phyloP scores from a whole-genome alignment of 805 yeast genomes.

The Babjeviella inositovora region DNA sequence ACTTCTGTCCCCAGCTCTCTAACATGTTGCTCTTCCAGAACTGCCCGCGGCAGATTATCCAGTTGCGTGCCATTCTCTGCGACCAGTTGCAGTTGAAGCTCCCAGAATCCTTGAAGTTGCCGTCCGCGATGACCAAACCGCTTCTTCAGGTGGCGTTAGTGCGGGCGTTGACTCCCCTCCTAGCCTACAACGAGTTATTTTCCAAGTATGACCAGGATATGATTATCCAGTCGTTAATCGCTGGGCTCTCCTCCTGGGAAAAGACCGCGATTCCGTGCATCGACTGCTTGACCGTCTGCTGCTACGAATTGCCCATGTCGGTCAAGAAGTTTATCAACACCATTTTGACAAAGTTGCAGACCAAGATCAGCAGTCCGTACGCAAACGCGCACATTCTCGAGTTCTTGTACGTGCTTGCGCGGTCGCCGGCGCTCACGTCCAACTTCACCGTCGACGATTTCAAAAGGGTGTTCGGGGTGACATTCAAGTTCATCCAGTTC shows the following conservation, averaged over 20 bases:
- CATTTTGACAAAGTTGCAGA: constrained; percentile 61
- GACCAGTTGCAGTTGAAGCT: constrained; percentile 39
- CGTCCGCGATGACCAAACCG: constrained; percentile 28
- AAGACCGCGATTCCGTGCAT: constrained; percentile 65
- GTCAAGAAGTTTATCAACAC: constrained; percentile 52
- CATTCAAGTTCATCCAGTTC: constrained; percentile 65
- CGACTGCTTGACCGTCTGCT: constrained; percentile 59
- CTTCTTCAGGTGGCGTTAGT: constrained; percentile 55
- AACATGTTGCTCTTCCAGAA: constrained; percentile 34
- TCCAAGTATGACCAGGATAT: constrained; percentile 45
- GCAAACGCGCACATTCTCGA: constrained; percentile 66
- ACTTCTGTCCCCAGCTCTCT: constrained; percentile 55
- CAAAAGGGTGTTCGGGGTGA: constrained; percentile 69
- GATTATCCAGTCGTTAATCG: constrained; percentile 39
- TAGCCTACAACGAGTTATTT: constrained; percentile 41
- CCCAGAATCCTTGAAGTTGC: constrained; percentile 21
- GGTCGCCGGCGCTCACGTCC: constrained; percentile 50
- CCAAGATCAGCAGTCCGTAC: constrained; percentile 52
- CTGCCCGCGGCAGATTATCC: constrained; percentile 18
- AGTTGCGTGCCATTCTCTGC: constrained; percentile 30
- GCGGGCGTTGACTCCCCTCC: constrained; percentile 41
- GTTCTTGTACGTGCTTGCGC: constrained; percentile 48
- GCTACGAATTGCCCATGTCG: constrained; percentile 67
- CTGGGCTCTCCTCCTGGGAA: constrained; percentile 62
- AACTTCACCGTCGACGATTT: constrained; percentile 66